Evolutionary conservation across 2,329 filamentous ascomycete species (phyloP).

Genomic region (Stromatinia cepivora): DNA sequence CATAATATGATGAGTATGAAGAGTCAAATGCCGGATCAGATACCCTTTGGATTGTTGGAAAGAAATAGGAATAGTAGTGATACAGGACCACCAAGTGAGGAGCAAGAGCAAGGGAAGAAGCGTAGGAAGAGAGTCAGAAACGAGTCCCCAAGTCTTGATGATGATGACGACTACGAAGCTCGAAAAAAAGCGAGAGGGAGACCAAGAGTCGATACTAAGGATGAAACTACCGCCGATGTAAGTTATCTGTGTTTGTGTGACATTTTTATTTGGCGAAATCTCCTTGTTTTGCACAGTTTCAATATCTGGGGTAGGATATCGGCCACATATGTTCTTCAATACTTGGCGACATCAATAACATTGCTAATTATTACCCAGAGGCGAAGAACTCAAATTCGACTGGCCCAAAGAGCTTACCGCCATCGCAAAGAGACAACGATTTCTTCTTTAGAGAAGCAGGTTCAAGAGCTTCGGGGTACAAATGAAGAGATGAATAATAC

Average conservation of each 20-base stretch:
- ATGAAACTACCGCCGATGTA: conserved; percentile 77
- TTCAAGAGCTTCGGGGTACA: conserved; percentile 65
- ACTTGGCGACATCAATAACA: not conserved
- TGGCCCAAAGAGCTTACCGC: conserved; percentile 83
- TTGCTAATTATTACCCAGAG: conserved; percentile 51
- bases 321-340: not conserved
- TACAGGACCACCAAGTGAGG: conserved; percentile 29
- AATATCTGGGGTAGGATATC: not conserved
- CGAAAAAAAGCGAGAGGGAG: conserved; percentile 68
- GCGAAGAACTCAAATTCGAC: conserved; percentile 80
- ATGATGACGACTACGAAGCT: conserved; percentile 49
- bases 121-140: conserved; percentile 43
- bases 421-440: conserved; percentile 84
- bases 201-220: conserved; percentile 72
- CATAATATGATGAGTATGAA: conserved; percentile 22
- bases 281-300: not conserved
- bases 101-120: conserved; percentile 31
- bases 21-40: conserved; percentile 23
- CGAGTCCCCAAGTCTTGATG: conserved; percentile 40
- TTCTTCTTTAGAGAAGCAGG: conserved; percentile 67
- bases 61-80: conserved; percentile 25
- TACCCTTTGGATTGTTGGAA: conserved; percentile 35
- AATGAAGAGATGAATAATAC: conserved; percentile 74
- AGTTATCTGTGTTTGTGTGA: conserved; percentile 44
- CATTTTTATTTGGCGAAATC: not conserved